Base-by-base conservation (phyloP, 2,329 filamentous ascomycete genomes). In the Ophiocordyceps camponoti-rufipedis region DNA sequence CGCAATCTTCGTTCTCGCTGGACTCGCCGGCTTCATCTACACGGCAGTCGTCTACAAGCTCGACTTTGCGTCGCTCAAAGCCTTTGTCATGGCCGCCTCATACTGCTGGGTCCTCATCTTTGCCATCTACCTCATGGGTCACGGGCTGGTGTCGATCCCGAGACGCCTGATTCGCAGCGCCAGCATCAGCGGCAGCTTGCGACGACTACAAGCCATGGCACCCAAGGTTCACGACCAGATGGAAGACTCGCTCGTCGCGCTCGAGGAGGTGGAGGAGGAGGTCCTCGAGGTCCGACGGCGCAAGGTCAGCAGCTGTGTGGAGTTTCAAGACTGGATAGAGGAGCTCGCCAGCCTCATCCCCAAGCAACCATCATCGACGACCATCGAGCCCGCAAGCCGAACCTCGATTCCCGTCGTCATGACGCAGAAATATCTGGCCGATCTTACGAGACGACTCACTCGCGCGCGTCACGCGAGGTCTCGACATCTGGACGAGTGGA, bases 71-170 rank as follows among this genome's bases (percentile, higher is more conserved):
- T 82, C 80, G 0, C 71, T 96, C 53, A 94, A 94, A 65, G 80
- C 76, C 33, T 69, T 93, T 39, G 72, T 94, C 51, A 94, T 98
- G 85, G 89, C 91, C 13, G 68, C 96, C 48, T 85, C 89, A 35
- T 98, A 98, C 62, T 85, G 86, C 48, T 96, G 88, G 83, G 87
- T 88, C 54, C 66, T 98, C 54, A 71, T 89, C 5, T 71, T 96
- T 45, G 91, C 88, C 42, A 94, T 98, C 50, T 96, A 94, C 57
- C 71, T 98, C 39, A 96, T 98, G 89, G 91, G 91, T 7, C 91
- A 98, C 61, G 91, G 91, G 8, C 70, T 98, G 28, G 91, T 98
- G 31, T 83, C 88, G 1, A 83, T 98, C 47, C 91, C 91, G 1
- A 74, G 89, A 51, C 76, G 75, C 35, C 68, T 98, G 14, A 82